These are phyloP conservation scores for Aspergillus funiculosus DNA, from an alignment of 495 filamentous ascomycete species.

Conservation along the genomic window DNA sequence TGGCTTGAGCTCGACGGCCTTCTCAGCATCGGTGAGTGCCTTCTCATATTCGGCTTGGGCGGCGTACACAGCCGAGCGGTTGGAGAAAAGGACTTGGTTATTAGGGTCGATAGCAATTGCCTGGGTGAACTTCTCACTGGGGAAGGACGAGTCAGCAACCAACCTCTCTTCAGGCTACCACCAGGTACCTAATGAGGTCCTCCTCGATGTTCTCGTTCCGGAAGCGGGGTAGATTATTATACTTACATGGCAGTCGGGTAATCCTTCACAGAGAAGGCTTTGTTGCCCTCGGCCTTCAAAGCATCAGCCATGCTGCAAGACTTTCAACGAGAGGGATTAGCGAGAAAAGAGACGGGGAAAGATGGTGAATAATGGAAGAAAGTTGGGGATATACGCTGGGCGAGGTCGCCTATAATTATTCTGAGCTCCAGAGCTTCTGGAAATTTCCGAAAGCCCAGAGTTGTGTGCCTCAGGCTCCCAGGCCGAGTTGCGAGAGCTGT, in stretches of 20 bases:
- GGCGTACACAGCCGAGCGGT: constrained; percentile 91
- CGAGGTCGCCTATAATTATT: constrained; percentile 17
- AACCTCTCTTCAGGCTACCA: background rate
- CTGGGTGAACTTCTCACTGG: constrained; percentile 85
- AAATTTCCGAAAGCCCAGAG: constrained; percentile 39
- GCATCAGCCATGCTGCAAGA: constrained; percentile 47
- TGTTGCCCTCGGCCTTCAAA: constrained; percentile 95
- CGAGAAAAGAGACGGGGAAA: constrained; percentile 4
- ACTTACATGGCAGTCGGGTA: constrained; percentile 91
- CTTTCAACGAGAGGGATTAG: background rate
- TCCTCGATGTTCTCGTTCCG: background rate
- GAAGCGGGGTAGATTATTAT: constrained; percentile 28
- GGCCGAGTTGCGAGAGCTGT: constrained; percentile 16
- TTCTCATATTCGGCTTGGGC: constrained; percentile 81
- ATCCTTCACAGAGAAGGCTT: constrained; percentile 93
- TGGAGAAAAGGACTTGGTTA: constrained; percentile 97
- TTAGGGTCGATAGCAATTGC: constrained; percentile 81
- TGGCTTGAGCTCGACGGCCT: constrained; percentile 87
- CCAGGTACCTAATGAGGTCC: no score
- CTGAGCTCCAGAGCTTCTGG: constrained; percentile 41
- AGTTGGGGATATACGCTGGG: constrained; percentile 1
- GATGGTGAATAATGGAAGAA: background rate
- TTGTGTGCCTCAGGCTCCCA: constrained; percentile 26
- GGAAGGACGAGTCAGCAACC: constrained; percentile 15
- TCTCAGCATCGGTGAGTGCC: constrained; percentile 84